Percentiles rank a stretch among this genome's conserved stretches.
These are phyloP conservation scores for Myriosclerotinia duriaeana DNA, from an alignment of 2,329 filamentous ascomycete species.

Conservation along the genomic window DNA sequence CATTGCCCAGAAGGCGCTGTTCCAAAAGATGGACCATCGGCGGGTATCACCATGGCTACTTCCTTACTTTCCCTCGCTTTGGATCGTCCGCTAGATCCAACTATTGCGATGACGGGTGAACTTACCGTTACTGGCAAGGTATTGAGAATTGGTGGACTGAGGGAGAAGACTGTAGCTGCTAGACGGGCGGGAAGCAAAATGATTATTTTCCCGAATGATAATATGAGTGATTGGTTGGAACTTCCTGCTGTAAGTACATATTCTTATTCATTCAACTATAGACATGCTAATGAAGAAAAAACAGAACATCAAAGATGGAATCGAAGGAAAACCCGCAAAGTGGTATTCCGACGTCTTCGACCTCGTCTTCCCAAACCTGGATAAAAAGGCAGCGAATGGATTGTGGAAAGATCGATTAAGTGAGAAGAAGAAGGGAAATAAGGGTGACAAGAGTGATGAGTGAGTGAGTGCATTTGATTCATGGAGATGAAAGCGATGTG, in stretches of 20 bases:
- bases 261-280: neutral
- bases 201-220: slow-evolving; percentile 93
- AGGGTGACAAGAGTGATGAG: slow-evolving; percentile 14
- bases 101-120: slow-evolving; percentile 96
- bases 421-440: slow-evolving; percentile 37
- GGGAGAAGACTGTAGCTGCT: slow-evolving; percentile 97
- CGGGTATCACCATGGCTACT: slow-evolving; percentile 98
- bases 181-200: slow-evolving; percentile 87
- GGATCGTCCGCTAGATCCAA: slow-evolving; percentile 74
- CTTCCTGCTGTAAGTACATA: slow-evolving; percentile 77
- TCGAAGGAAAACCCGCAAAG: slow-evolving; percentile 83
- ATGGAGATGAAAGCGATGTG: neutral
- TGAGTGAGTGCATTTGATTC: slow-evolving; percentile 11
- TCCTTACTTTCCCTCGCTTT: slow-evolving; percentile 83
- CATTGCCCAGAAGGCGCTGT: slow-evolving; percentile 97
- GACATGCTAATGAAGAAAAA: slow-evolving; percentile 29
- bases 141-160: slow-evolving; percentile 84
- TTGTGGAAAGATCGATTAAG: slow-evolving; percentile 47
- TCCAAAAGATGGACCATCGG: slow-evolving; percentile 88
- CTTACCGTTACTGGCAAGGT: slow-evolving; percentile 97
- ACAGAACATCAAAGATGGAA: slow-evolving; percentile 96
- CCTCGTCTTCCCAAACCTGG: slow-evolving; percentile 80
- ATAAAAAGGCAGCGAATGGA: slow-evolving; percentile 69
- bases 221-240: slow-evolving; percentile 95
- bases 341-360: slow-evolving; percentile 97